These are phyloP conservation scores for Oryza longistaminata DNA, from an alignment of 176 grass and related monocot species.

Conservation along the genomic window DNA sequence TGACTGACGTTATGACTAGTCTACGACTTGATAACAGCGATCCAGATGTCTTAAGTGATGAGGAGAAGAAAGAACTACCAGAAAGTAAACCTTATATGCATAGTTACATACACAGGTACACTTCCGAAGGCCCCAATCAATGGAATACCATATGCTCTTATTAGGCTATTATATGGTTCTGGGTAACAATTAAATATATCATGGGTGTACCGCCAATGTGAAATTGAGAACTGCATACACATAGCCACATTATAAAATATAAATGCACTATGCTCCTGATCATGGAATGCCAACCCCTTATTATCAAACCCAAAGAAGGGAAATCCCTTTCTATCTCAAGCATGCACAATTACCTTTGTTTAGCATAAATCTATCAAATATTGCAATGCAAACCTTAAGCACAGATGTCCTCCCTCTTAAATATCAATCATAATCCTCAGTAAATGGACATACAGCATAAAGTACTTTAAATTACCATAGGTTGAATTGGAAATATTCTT, in stretches of 20 bases:
- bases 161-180: not conserved
- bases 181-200: not conserved
- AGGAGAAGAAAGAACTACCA: not conserved
- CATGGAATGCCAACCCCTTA: not conserved
- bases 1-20: too few species aligned
- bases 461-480: not conserved
- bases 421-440: not conserved
- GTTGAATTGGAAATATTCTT: not conserved
- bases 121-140: not conserved
- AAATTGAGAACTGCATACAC: not conserved
- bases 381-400: not conserved
- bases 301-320: not conserved
- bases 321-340: not conserved
- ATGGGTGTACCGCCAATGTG: not conserved
- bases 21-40: too few species aligned
- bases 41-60: too few species aligned
- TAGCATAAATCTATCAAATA: not conserved
- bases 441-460: not conserved
- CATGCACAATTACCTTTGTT: not conserved
- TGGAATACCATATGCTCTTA: not conserved
- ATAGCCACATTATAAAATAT: not conserved
- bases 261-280: not conserved
- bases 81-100: not conserved
- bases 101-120: not conserved
- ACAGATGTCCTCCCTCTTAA: too few species aligned